Conservation (phyloP, 192 early-diverging fungal species). For the Podila clonocystis region DNA sequence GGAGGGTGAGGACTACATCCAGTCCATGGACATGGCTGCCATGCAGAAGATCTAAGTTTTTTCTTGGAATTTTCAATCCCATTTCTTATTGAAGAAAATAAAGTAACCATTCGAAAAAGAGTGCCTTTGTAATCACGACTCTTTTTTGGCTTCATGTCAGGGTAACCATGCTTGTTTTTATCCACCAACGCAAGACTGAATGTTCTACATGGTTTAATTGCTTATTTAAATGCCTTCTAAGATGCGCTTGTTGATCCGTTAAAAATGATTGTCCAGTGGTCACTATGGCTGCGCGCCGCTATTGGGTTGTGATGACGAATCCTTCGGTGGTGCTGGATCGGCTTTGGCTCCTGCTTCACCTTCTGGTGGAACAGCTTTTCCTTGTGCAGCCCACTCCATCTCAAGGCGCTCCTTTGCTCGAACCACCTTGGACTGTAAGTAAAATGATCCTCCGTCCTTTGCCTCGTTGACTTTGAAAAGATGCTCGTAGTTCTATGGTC, state of each 20-base stretch:
- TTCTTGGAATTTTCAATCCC: too few species aligned
- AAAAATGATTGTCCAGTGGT: too few species aligned
- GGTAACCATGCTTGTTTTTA: too few species aligned
- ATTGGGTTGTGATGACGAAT: neutral
- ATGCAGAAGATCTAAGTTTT: constrained; percentile 89
- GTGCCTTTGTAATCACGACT: too few species aligned
- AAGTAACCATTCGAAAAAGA: neutral
- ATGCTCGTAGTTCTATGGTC: constrained; percentile 80
- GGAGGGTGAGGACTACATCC: constrained; percentile 87
- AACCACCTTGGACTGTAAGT: constrained; percentile 93
- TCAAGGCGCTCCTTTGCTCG: constrained; percentile 95
- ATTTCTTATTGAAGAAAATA: too few species aligned
- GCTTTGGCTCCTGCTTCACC: neutral
- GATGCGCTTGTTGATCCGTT: too few species aligned
- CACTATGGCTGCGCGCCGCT: neutral
- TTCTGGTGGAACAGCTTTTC: constrained; percentile 27
- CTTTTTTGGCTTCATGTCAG: too few species aligned
- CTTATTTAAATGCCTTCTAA: too few species aligned
- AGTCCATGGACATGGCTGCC: constrained; percentile 89
- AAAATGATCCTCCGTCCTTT: constrained; percentile 88
- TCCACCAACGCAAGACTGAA: too few species aligned
- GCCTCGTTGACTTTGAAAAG: constrained; percentile 90
- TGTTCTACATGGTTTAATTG: too few species aligned
- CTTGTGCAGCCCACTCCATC: constrained; percentile 78
- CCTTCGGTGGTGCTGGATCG: constrained; percentile 2